Evolutionary conservation across 2,329 filamentous ascomycete species (phyloP), one percentile per base, ranked within the genome.

Genomic region (Xylariaceae sp.): DNA sequence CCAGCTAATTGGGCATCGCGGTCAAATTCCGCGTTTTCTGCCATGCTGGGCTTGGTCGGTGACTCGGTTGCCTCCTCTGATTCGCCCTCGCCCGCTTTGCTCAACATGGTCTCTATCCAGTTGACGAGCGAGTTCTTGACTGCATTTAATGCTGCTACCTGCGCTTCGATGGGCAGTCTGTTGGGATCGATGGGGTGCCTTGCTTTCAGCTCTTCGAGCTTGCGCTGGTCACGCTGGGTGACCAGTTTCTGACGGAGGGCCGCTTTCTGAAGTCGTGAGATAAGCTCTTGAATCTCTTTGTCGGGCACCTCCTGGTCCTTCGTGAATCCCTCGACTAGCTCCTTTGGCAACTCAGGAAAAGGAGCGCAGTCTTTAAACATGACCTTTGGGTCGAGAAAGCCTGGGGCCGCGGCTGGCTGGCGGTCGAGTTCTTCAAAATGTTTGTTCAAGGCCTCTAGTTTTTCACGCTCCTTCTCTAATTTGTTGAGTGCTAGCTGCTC

Each of bases 31-130:
- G 58, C 50, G n/a, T 52, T 35, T 10, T 56, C 55, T n/a, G 44
- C 43, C 15, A 58, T 39, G 16, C 45, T 30, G 30, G 45, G 33
- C 20, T 62, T 65, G 51, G 27, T 54, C 47, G 54, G 60, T 32
- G 53, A 68, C 16, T 55, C 30, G 4, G 23, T 23, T 29, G 40
- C 54, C 16, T 54, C 54, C 41, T 37, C 55, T n/a, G 60, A 57
- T 10, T 66, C 64, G 3, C 42, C 55, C 39, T 71, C 71, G 4
- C 77, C 75, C 1, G 82, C 81, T 49, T 81, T 82, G 45, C 76
- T 72, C 18, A 88, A 70, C 65, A 87, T 85, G 4, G 72, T 73
- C 67, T 88, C 85, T 51, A 88, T 86, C 85, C 85, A 88, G 51
- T 71, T 75, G 53, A 88, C 87, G 44, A 88, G 75, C 57, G 83